Evolutionary conservation across 2,329 filamentous ascomycete species (phyloP).

Genomic region (Aspergillus floridensis): DNA sequence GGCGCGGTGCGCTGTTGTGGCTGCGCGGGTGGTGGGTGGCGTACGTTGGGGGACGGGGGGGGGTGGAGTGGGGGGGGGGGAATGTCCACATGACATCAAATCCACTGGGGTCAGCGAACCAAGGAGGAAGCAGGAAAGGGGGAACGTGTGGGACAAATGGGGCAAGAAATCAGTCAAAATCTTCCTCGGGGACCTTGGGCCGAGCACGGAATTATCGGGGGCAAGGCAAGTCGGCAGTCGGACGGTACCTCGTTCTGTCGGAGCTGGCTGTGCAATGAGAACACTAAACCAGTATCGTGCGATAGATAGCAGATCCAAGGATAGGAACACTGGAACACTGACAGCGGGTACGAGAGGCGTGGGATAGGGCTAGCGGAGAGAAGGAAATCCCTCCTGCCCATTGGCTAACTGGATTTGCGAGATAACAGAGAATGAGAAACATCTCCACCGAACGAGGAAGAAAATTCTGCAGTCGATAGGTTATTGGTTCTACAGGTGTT

Average conservation of each 20-base stretch:
- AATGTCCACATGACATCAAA: background rate
- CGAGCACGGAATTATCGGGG: background rate
- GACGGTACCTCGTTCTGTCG: background rate
- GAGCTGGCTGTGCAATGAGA: background rate
- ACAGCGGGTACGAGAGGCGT: background rate
- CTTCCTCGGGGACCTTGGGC: background rate
- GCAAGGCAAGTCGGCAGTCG: background rate
- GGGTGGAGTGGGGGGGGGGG: slow-evolving; percentile 26
- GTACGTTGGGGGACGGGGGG: no score
- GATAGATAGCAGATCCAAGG: background rate
- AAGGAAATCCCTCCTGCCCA: background rate
- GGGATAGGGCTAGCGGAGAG: background rate
- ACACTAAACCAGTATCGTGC: background rate
- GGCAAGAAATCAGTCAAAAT: background rate
- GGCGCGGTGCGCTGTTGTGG: no score
- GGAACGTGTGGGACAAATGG: slow-evolving; percentile 6
- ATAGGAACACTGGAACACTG: background rate
- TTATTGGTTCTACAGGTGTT: background rate
- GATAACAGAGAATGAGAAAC: background rate
- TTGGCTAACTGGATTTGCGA: background rate
- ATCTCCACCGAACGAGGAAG: background rate
- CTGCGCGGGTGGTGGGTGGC: no score
- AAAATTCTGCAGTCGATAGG: background rate
- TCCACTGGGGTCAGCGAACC: background rate
- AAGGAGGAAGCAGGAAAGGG: background rate